Conservation (phyloP, 768 basidiomycete species). For the Lentinula sp. region DNA sequence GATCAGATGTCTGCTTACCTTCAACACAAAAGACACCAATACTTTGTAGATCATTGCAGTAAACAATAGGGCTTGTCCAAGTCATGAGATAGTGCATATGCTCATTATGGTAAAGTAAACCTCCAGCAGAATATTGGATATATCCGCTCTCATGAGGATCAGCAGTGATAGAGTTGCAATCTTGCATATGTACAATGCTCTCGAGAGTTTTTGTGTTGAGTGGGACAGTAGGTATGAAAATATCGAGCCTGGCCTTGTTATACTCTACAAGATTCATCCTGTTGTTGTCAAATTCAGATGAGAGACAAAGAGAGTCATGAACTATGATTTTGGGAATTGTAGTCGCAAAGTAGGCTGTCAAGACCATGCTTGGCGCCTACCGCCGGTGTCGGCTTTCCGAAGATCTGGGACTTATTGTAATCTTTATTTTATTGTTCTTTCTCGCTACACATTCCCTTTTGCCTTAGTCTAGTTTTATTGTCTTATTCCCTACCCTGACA, state of each 20-base stretch:
- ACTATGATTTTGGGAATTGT: conserved; percentile 17
- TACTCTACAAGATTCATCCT: not conserved
- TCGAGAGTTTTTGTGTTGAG: conserved; percentile 11
- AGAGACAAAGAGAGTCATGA: not conserved
- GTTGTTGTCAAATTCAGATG: not conserved
- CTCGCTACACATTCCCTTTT: no score
- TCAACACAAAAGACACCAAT: conserved; percentile 40
- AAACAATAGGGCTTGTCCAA: conserved; percentile 19
- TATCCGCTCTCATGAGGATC: conserved; percentile 29
- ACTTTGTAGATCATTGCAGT: conserved; percentile 14
- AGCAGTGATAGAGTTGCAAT: conserved; percentile 29
- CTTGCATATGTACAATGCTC: conserved; percentile 19
- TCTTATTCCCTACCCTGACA: no score
- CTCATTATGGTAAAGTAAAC: conserved; percentile 24
- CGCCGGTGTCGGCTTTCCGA: no score
- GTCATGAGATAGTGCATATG: conserved; percentile 22
- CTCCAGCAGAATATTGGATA: conserved; percentile 27
- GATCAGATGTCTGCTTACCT: conserved; percentile 22
- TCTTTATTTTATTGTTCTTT: no score
- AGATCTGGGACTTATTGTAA: no score
- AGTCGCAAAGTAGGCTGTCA: conserved; percentile 37
- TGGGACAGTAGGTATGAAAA: conserved; percentile 19
- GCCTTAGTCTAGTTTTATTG: no score
- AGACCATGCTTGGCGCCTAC: no score
- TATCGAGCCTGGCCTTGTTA: conserved; percentile 1